Base-by-base conservation (phyloP, 768 basidiomycete genomes). In the Boletus barrowsii region DNA sequence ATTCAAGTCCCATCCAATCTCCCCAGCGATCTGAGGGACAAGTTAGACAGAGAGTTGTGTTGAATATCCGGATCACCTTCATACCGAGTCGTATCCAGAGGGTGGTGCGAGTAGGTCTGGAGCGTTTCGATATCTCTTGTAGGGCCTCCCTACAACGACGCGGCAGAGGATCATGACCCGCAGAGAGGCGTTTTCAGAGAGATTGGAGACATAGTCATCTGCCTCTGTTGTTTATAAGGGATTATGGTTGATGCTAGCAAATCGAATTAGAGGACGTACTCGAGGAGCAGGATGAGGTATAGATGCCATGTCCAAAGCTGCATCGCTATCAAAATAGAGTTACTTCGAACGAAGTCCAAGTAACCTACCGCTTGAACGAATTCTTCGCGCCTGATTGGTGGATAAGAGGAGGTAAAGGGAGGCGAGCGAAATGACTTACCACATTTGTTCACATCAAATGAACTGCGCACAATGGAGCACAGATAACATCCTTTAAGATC, bases 231-330 rank as follows among this genome's bases (percentile, higher is more conserved):
- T 53, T 44, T 11, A 35, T 65, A 13, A 65, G 53, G 9, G 39
- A 54, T 18, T 13, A 45, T 17, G 10, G 17, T 36, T 4, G 0
- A 35, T 11, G 14, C 0, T 14, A 24, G 15, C 10, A 26, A 42
- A 43, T 36, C 29, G 35, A 35, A 5, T 22, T 18, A 44, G 41
- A 18, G 42, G 18, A 70, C 78, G 45, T 60, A 86, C 85, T 87
- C 7, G 84, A 86, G 14, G 85, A 85, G 63, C 83, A 84, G 3
- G 79, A 63, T 14, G 83, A 83, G 2, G 82, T 83, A 63, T 87
- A 88, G 41, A 88, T 86, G 4, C 86, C 86, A 7, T 73, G 75
- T n/a, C 86, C 86, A 64, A 88, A 87, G 56, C 85, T 83, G 59
- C 41, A 33, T 10, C 22, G 8, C 18, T n/a, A 35, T 49, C 43